Conservation (phyloP, 768 basidiomycete genomes). For the Suillus lakei region DNA sequence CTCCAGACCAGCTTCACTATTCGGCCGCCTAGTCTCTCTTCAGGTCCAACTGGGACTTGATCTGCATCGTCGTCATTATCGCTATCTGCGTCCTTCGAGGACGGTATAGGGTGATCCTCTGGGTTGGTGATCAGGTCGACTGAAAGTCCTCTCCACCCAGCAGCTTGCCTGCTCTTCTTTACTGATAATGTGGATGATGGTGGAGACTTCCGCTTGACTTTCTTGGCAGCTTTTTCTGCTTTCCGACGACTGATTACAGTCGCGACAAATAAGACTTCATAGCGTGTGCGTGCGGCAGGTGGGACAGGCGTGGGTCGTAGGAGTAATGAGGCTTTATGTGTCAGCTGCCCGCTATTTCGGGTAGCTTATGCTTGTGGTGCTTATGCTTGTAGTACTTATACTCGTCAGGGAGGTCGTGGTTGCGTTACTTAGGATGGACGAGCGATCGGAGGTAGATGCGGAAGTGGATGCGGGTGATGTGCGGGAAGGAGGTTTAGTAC, state of each 20-base stretch:
- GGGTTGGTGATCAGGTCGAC: conserved; percentile 64
- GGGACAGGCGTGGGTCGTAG: conserved; percentile 71
- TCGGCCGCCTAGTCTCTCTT: conserved; percentile 58
- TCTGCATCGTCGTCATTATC: conserved; percentile 35
- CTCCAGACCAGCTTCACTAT: conserved; percentile 68
- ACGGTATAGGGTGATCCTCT: conserved; percentile 34
- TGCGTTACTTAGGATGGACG: conserved; percentile 59
- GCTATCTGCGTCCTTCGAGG: conserved; percentile 17
- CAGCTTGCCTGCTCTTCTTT: conserved; percentile 57
- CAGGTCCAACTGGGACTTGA: conserved; percentile 32
- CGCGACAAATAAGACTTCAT: conserved; percentile 67
- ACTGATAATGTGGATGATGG: conserved; percentile 20
- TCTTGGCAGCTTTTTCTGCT: conserved; percentile 37
- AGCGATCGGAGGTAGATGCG: conserved; percentile 60
- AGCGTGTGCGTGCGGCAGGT: conserved; percentile 62
- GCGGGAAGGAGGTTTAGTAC: conserved; percentile 37
- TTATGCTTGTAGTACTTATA: conserved; percentile 26
- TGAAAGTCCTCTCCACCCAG: conserved; percentile 76
- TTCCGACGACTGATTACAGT: conserved; percentile 57
- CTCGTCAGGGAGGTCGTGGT: conserved; percentile 47
- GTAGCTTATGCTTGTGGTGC: conserved; percentile 29
- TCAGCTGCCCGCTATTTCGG: conserved; percentile 32
- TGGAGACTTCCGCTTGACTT: conserved; percentile 39
- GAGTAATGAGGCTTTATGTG: conserved; percentile 35
- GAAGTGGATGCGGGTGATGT: conserved; percentile 41